These are phyloP conservation scores for Lentinula detonsa DNA, from an alignment of 768 basidiomycete genomes.

Conservation along the genomic window DNA sequence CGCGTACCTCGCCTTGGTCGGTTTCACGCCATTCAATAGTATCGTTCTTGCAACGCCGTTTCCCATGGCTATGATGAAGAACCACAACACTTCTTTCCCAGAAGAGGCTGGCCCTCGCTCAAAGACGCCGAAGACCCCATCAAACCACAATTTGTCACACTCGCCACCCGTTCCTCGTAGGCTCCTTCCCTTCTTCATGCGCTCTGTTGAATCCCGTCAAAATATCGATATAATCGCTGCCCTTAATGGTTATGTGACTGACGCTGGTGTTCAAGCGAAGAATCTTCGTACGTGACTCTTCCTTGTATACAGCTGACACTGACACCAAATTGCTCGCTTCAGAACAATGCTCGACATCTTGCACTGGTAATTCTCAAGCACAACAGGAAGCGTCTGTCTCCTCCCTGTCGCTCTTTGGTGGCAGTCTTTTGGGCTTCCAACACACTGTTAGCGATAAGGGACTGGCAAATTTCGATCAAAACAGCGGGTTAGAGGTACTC, in stretches of 20 bases:
- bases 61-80: neutral
- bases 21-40: constrained; percentile 20
- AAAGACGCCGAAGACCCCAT: neutral
- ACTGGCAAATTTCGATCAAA: constrained; percentile 41
- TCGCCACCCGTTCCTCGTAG: neutral
- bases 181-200: neutral
- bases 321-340: neutral
- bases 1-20: constrained; percentile 29
- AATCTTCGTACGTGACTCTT: neutral
- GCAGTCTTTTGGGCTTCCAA: constrained; percentile 25
- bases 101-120: neutral
- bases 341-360: neutral
- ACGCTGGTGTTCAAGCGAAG: neutral
- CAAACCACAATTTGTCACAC: neutral
- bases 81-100: constrained; percentile 16
- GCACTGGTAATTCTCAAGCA: neutral
- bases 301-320: too few species aligned
- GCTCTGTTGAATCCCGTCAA: neutral
- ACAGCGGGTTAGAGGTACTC: constrained; percentile 36
- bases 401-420: constrained; percentile 17
- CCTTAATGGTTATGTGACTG: neutral
- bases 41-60: constrained; percentile 31
- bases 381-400: neutral
- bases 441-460: constrained; percentile 38
- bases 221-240: neutral